Evolutionary conservation across 1,284 basidiomycete genomes (phyloP), one percentile per base, ranked within the genome.

Genomic region (Microstroma glucosiphilum): DNA sequence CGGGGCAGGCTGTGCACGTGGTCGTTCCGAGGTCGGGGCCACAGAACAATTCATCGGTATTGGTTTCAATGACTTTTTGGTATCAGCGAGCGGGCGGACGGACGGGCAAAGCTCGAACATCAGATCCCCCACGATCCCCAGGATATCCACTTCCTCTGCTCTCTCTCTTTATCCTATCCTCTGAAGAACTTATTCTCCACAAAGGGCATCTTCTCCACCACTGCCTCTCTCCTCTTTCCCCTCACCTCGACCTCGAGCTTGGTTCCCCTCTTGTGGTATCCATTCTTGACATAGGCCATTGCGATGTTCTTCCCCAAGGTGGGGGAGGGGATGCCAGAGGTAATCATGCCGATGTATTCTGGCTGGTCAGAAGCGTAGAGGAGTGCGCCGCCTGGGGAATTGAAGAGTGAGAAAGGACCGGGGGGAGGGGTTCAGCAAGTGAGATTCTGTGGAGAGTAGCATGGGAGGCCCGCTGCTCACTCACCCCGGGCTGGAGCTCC

Each of bases 271-370:
- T 93, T 96, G 82, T 96, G 91, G 80, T 84, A 86, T 0, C 91
- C 92, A 37, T 79, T 79, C 60, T 72, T 58, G 57, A 97, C 85
- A 75, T 96, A 94, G 0, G 88, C 94, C 94, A 98, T 98, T 7
- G 93, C 91, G 73, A 98, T 91, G 81, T 98, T 96, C 79, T 88
- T 87, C 2, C 86, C 87, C 1, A 93, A 82, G 1, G 91, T 89
- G 0, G 93, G 93, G 0, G 91, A 93, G 7, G 96, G 96, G 65
- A 97, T 96, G 58, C 94, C 94, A 0, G 92, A 96, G 0, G 94
- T 97, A 43, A 97, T 85, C 12, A 89, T 86, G 59, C 71, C 72
- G 30, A 67, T 56, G 61, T 65, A 25, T 40, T 56, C 63, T 55
- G 48, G 59, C 19, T 90, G 65, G 90, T 84, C 65, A 83, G 81